phyloP scores from a whole-genome alignment of 257 asterid genomes.

The Voacanga thouarsii region DNA sequence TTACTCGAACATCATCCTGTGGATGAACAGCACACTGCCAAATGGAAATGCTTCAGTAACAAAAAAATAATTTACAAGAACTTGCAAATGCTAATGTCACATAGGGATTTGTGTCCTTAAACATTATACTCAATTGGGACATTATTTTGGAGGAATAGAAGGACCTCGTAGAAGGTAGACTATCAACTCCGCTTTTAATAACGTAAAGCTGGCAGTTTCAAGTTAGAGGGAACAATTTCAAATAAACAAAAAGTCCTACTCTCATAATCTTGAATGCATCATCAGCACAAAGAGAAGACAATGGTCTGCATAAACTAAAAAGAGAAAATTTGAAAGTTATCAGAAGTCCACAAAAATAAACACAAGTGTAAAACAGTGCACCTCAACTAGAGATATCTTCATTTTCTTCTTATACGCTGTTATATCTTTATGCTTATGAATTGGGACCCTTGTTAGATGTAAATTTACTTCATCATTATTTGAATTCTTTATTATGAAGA shows the following conservation, averaged over 20 bases:
- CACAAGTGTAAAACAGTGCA: too few species aligned
- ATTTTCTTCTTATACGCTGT: neutral
- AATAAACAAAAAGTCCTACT: neutral
- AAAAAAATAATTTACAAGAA: slow-evolving; percentile 13
- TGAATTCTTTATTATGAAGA: neutral
- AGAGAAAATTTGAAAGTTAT: neutral
- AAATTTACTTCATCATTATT: neutral
- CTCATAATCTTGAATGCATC: neutral
- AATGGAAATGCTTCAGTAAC: slow-evolving; percentile 27
- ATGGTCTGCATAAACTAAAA: neutral
- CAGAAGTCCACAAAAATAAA: too few species aligned
- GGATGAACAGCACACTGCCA: slow-evolving; percentile 90
- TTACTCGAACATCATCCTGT: slow-evolving; percentile 82
- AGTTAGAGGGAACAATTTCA: neutral
- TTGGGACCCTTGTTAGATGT: neutral
- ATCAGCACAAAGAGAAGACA: neutral
- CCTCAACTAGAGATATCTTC: neutral
- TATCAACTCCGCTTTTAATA: neutral
- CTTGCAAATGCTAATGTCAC: slow-evolving; percentile 11
- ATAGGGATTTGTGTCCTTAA: neutral
- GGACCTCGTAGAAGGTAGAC: neutral
- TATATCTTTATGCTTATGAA: neutral
- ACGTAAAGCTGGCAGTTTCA: neutral
- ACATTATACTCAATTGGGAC: neutral
- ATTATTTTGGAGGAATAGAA: neutral